Evolutionary conservation across 805 yeast genomes (phyloP).

Genomic region (Torulaspora quercuum): DNA sequence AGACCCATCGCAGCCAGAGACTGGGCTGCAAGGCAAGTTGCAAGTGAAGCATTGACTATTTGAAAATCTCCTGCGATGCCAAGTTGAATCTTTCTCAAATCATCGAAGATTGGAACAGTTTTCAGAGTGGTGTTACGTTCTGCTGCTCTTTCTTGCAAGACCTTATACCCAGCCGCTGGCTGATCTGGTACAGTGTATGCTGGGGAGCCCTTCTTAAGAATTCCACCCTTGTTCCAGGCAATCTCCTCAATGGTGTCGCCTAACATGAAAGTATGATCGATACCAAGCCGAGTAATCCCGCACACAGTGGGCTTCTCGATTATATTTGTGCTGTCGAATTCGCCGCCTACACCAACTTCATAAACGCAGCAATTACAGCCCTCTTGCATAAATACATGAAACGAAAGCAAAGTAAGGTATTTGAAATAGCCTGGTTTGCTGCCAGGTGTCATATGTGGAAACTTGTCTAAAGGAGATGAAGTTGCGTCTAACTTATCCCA

Average conservation of each 20-base stretch:
- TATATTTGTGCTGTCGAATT: slow-evolving; percentile 92
- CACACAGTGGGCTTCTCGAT: slow-evolving; percentile 75
- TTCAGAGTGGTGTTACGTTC: slow-evolving; percentile 56
- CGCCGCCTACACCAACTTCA: slow-evolving; percentile 99
- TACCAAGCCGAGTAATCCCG: slow-evolving; percentile 82
- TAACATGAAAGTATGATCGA: slow-evolving; percentile 83
- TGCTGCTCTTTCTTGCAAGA: slow-evolving; percentile 60
- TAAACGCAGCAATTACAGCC: slow-evolving; percentile 91
- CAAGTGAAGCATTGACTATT: slow-evolving; percentile 79
- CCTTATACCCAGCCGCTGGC: slow-evolving; percentile 50
- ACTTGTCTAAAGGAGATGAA: slow-evolving; percentile 49
- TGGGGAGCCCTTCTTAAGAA: slow-evolving; percentile 63
- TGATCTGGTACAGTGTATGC: slow-evolving; percentile 67
- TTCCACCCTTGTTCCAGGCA: slow-evolving; percentile 96
- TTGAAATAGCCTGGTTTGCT: slow-evolving; percentile 92
- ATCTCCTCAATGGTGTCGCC: slow-evolving; percentile 86
- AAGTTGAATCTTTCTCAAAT: slow-evolving; percentile 41
- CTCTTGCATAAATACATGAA: slow-evolving; percentile 84
- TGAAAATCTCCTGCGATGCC: slow-evolving; percentile 89
- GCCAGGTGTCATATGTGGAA: slow-evolving; percentile 71
- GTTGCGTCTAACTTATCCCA: slow-evolving; percentile 75
- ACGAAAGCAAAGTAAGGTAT: slow-evolving; percentile 81
- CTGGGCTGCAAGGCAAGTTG: slow-evolving; percentile 62
- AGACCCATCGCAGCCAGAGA: slow-evolving; percentile 55
- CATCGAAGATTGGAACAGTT: slow-evolving; percentile 48